A percentile compares a stretch with the other conserved stretches of the same genome.
Conservation (phyloP, 2,329 filamentous ascomycete species). For the Fusarium newnesense region DNA sequence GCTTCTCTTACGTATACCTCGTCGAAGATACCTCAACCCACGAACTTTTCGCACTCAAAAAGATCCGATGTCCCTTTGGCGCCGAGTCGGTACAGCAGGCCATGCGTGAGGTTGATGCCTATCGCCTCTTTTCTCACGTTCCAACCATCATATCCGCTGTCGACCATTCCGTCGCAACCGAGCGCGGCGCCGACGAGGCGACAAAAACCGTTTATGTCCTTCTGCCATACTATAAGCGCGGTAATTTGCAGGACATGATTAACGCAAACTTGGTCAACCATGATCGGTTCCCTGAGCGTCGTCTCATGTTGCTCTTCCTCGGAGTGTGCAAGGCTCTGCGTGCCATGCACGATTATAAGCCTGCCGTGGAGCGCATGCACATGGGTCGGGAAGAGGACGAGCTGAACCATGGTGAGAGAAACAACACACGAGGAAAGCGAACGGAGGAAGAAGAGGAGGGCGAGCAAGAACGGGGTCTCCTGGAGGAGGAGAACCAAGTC, state of each 20-base stretch:
- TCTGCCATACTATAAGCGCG: constrained; percentile 92
- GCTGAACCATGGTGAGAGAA: constrained; percentile 47
- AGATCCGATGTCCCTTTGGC: constrained; percentile 98
- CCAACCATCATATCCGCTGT: constrained; percentile 87
- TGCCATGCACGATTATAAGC: constrained; percentile 88
- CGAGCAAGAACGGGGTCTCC: constrained; percentile 82
- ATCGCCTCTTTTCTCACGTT: constrained; percentile 85
- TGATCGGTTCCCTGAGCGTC: constrained; percentile 85
- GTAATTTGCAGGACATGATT: constrained; percentile 97
- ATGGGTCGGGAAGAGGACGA: constrained; percentile 58
- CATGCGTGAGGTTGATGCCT: constrained; percentile 97
- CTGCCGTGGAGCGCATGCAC: constrained; percentile 62
- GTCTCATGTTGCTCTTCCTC: constrained; percentile 88
- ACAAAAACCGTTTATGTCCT: constrained; percentile 97
- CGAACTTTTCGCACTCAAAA: constrained; percentile 93
- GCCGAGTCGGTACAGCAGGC: constrained; percentile 95
- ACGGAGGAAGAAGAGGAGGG: constrained; percentile 75
- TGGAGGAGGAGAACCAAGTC: constrained; percentile 78
- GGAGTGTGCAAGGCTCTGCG: constrained; percentile 90
- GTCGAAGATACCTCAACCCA: constrained; percentile 89
- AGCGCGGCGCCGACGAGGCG: constrained; percentile 70
- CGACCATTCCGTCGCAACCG: constrained; percentile 83
- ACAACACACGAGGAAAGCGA: constrained; percentile 52
- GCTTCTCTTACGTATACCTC: constrained; percentile 99
- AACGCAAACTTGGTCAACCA: constrained; percentile 99